Evolutionary conservation across 768 basidiomycete genomes (phyloP).

Genomic region (Rhizopogon sp.): DNA sequence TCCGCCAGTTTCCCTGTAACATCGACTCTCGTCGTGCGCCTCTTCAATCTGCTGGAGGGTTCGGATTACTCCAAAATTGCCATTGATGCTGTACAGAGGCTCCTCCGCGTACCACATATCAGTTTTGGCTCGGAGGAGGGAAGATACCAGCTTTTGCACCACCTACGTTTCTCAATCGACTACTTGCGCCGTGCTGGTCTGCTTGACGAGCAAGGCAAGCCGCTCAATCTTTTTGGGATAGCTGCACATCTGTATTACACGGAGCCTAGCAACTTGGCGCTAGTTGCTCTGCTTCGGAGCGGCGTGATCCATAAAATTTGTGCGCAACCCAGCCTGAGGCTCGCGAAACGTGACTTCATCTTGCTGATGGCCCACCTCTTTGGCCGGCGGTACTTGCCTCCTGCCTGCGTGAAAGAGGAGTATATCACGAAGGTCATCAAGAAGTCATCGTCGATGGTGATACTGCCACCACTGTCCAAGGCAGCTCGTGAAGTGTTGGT

Average conservation of each 20-base stretch:
- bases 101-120: conserved; percentile 55
- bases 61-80: conserved; percentile 48
- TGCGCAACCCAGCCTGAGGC: conserved; percentile 27
- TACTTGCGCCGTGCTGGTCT: conserved; percentile 57
- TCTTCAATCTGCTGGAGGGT: conserved; percentile 62
- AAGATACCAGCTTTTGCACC: conserved; percentile 54
- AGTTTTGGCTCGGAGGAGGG: conserved; percentile 53
- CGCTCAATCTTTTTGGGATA: conserved; percentile 51
- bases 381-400: conserved; percentile 50
- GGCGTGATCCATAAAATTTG: conserved; percentile 60
- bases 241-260: conserved; percentile 56
- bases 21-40: conserved; percentile 56
- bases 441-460: conserved; percentile 51
- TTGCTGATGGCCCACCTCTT: conserved; percentile 62
- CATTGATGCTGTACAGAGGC: conserved; percentile 42
- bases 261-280: conserved; percentile 67
- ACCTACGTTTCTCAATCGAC: conserved; percentile 66
- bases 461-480: conserved; percentile 45
- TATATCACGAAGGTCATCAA: conserved; percentile 30
- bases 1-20: conserved; percentile 64
- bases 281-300: conserved; percentile 50
- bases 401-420: conserved; percentile 33
- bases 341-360: conserved; percentile 47
- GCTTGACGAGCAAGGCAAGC: conserved; percentile 47
- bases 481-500: conserved; percentile 36